These are phyloP conservation scores for Imleria badia DNA, from an alignment of 768 basidiomycete genomes.

Conservation along the genomic window DNA sequence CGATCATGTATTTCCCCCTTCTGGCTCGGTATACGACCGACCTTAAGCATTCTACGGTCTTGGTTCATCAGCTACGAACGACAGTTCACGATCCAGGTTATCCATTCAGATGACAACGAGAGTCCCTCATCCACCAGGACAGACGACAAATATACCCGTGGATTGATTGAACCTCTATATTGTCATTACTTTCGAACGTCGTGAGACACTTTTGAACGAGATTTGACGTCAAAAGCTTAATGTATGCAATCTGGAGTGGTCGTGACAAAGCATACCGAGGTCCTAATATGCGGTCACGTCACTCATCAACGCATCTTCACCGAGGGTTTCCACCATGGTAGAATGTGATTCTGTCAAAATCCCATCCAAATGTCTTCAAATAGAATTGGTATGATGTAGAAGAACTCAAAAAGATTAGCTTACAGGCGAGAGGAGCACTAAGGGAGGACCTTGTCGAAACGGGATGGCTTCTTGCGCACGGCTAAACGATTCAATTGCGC, in stretches of 20 bases:
- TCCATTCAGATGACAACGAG: conserved; percentile 17
- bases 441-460: neutral
- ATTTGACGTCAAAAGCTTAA: neutral
- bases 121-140: no score
- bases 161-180: neutral
- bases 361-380: conserved; percentile 13
- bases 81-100: no score
- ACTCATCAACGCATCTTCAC: neutral
- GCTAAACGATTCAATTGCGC: neutral
- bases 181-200: neutral
- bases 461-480: neutral
- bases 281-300: neutral
- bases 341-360: conserved; percentile 3
- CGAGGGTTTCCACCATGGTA: neutral
- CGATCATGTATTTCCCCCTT: no score
- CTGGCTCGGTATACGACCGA: no score
- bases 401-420: neutral
- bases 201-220: no score
- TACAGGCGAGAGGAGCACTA: neutral
- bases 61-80: no score
- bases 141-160: no score
- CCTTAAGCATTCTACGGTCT: no score
- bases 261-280: no score
- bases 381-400: neutral
- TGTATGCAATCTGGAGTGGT: no score